A percentile compares a stretch with the other conserved stretches of the same genome.
These are phyloP conservation scores for Salix arbutifolia DNA, from an alignment of 345 rosid species.

Conservation along the genomic window DNA sequence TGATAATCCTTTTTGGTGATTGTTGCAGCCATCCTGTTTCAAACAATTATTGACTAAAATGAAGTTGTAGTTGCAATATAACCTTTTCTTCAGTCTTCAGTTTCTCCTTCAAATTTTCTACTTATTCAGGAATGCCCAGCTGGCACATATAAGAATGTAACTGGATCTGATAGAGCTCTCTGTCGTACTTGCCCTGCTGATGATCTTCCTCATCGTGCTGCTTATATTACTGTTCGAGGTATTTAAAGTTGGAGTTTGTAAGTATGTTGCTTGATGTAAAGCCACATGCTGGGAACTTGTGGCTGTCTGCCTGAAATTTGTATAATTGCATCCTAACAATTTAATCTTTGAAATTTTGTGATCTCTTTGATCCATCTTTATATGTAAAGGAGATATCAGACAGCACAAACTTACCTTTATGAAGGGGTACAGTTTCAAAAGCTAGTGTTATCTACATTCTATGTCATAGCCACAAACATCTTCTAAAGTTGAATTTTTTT, in stretches of 20 bases:
- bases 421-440: neutral
- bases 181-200: constrained; percentile 68
- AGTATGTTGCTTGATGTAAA: neutral
- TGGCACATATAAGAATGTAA: constrained; percentile 87
- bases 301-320: neutral
- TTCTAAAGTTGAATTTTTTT: neutral
- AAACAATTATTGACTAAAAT: neutral
- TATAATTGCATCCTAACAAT: neutral
- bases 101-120: neutral
- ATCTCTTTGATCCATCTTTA: neutral
- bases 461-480: neutral
- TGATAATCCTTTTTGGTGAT: neutral
- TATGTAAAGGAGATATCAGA: neutral
- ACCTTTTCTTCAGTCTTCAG: neutral
- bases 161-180: constrained; percentile 77
- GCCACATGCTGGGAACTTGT: neutral
- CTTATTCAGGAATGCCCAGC: constrained; percentile 84
- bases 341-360: neutral
- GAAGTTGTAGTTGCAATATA: neutral
- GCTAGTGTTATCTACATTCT: neutral
- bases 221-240: constrained; percentile 81
- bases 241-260: neutral
- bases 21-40: neutral
- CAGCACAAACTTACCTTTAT: neutral
- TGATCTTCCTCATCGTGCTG: constrained; percentile 88